phyloP scores from a whole-genome alignment of 31 red algal genomes.

The Endocladia muricata region DNA sequence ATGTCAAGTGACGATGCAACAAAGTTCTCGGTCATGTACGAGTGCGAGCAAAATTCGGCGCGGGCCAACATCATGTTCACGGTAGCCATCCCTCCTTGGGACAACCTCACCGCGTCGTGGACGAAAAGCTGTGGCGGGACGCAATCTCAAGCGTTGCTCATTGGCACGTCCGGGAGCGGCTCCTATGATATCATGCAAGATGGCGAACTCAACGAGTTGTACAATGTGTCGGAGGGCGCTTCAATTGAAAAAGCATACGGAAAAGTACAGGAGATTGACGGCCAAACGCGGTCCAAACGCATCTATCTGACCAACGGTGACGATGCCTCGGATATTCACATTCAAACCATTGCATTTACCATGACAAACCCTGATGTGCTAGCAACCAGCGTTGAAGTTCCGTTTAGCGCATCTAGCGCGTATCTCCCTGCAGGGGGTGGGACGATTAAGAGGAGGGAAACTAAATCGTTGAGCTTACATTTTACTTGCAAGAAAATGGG shows the following conservation, averaged over 20 bases:
- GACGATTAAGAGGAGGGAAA: constrained; percentile 27
- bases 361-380: constrained; percentile 57
- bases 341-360: constrained; percentile 62
- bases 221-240: constrained; percentile 43
- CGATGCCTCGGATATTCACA: constrained; percentile 64
- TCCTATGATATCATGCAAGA: constrained; percentile 67
- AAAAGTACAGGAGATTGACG: constrained; percentile 29
- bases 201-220: constrained; percentile 40
- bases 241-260: constrained; percentile 31
- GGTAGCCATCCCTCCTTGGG: constrained; percentile 74
- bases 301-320: constrained; percentile 74
- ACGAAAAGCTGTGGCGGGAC: constrained; percentile 70
- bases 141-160: constrained; percentile 43
- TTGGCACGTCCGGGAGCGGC: constrained; percentile 39
- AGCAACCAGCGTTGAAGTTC: constrained; percentile 19
- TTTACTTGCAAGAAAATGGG: constrained; percentile 62
- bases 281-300: constrained; percentile 20
- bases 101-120: constrained; percentile 70
- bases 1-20: constrained; percentile 26
- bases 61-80: constrained; percentile 43
- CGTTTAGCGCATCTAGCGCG: constrained; percentile 1
- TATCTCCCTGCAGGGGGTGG: constrained; percentile 43
- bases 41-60: constrained; percentile 28
- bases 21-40: constrained; percentile 62
- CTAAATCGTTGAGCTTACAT: constrained; percentile 42